Evolutionary conservation across 2,329 filamentous ascomycete species (phyloP), one percentile per base, ranked within the genome.

Genomic region (Calonectria pseudoturangicola): DNA sequence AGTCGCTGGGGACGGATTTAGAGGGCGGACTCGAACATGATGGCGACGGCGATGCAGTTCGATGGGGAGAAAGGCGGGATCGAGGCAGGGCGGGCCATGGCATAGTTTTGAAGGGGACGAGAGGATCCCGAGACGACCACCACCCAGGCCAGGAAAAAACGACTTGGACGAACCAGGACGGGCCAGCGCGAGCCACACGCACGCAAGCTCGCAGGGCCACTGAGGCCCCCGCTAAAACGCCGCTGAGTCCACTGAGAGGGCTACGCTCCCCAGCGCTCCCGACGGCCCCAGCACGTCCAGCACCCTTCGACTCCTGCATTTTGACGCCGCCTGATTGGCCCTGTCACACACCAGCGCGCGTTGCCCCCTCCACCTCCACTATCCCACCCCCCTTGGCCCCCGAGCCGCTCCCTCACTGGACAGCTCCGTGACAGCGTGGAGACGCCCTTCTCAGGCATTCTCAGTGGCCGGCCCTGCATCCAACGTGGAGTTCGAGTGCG

Each of bases 11-110:
- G 81, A 83, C 82, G 82, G 79, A 75, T 87, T 86, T 87, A 90
- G 83, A 89, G 85, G 85, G 84, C 84, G 81, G 80, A 87, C 83
- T 86, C 87, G 86, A 89, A 88, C 83, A 83, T 84, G 88, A 91
- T 90, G 82, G 86, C 86, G 86, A 83, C 84, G 66, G 83, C 83
- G 80, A 82, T 86, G 81, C 78, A 84, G 87, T 87, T 89, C 86
- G 87, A 87, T 87, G 81, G 83, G 82, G 84, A 84, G 84, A 83
- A 81, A 80, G 75, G 78, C 78, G 79, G 75, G 76, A 79, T 77
- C 54, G 71, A 73, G 70, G 74, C 74, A 75, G 63, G 73, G 81
- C 76, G 81, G 82, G 82, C 77, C 78, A 77, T 82, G 81, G 81
- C 77, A 82, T 79, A 81, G 81, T 84, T 84, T 84, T 83, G 82